phyloP scores from a whole-genome alignment of 2,329 filamentous ascomycete genomes.

The Pseudocercospora cruenta region DNA sequence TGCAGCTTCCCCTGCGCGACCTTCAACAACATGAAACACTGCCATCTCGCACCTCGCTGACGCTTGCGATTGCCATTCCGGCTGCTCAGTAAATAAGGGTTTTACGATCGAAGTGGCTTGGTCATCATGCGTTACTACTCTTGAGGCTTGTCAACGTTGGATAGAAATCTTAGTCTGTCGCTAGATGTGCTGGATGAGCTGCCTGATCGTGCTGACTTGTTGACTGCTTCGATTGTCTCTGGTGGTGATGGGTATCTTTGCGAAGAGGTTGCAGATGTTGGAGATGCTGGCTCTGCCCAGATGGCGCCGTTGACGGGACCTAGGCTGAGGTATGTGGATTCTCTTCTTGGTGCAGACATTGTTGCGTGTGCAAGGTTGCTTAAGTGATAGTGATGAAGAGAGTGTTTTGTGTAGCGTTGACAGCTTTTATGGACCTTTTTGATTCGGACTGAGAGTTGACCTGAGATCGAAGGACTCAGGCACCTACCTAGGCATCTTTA shows the following conservation, averaged over 20 bases:
- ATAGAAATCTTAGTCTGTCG: conserved; percentile 19
- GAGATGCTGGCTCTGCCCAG: conserved; percentile 19
- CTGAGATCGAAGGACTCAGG: not conserved
- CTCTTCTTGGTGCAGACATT: conserved; percentile 22
- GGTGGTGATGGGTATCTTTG: conserved; percentile 1
- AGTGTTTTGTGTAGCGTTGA: not conserved
- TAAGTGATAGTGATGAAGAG: not conserved
- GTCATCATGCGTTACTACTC: not conserved
- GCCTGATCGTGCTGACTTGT: conserved; percentile 25
- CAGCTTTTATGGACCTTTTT: not conserved
- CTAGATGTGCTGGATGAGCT: conserved; percentile 24
- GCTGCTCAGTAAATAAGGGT: not conserved
- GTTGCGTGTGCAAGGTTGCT: not conserved
- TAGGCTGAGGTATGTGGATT: conserved; percentile 29
- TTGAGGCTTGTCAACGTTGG: conserved; percentile 20
- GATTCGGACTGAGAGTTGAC: not conserved
- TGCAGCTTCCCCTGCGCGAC: not conserved
- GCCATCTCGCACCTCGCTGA: not conserved
- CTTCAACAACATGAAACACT: not conserved
- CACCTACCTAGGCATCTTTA: conserved; percentile 11
- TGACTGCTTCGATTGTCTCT: conserved; percentile 17
- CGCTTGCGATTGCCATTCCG: not conserved
- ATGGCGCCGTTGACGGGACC: conserved; percentile 23
- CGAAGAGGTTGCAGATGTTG: conserved; percentile 11
- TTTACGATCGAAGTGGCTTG: not conserved